These are phyloP conservation scores for Primulina eburnea DNA, from an alignment of 257 asterid species.

Conservation along the genomic window DNA sequence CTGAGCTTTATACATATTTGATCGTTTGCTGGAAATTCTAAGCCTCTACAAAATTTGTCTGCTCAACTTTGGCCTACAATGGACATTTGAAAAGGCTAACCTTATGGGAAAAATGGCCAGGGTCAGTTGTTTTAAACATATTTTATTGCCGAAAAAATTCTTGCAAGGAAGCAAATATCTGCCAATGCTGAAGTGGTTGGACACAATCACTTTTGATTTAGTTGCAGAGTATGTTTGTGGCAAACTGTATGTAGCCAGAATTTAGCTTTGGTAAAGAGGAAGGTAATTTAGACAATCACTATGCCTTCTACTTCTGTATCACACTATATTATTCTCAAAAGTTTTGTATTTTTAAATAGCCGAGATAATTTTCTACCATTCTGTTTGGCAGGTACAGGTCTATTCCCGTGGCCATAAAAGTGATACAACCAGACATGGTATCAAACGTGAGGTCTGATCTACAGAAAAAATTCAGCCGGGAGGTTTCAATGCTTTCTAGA, in stretches of 20 bases:
- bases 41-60: background rate
- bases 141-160: background rate
- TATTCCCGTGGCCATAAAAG: conserved; percentile 53
- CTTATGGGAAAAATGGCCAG: background rate
- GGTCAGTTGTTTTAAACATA: background rate
- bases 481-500: conserved; percentile 52
- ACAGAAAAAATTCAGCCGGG: conserved; percentile 44
- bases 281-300: background rate
- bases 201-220: background rate
- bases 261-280: background rate
- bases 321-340: conserved; percentile 2
- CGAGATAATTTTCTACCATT: conserved; percentile 4
- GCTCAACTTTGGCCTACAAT: background rate
- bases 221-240: background rate
- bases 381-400: conserved; percentile 42
- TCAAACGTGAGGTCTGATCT: conserved; percentile 40
- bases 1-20: background rate
- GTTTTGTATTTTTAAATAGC: background rate
- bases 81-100: background rate
- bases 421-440: conserved; percentile 43
- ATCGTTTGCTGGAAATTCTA: background rate
- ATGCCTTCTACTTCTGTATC: background rate
- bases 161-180: background rate
- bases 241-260: background rate
- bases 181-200: background rate